Conservation (phyloP, 805 yeast species). For the Scheffersomyces stipitis region DNA sequence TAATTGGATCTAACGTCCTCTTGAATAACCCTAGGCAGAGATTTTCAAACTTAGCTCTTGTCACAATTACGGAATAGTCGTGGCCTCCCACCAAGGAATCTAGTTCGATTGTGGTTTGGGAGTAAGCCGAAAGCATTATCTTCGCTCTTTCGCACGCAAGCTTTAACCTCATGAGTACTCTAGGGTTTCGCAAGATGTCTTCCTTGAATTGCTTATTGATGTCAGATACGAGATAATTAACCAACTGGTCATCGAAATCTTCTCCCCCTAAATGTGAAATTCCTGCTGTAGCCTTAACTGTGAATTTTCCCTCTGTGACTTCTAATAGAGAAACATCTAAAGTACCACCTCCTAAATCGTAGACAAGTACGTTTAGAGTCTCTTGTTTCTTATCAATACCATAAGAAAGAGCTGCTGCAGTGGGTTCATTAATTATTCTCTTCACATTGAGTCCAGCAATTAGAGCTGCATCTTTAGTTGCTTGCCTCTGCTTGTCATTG, state of each 20-base stretch:
- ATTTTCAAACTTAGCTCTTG: slow-evolving; percentile 47
- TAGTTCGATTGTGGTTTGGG: slow-evolving; percentile 36
- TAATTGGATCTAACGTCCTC: slow-evolving; percentile 43
- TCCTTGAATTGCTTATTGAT: slow-evolving; percentile 42
- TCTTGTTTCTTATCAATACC: slow-evolving; percentile 54
- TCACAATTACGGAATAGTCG: slow-evolving; percentile 41
- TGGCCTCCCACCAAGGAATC: slow-evolving; percentile 46
- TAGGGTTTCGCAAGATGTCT: slow-evolving; percentile 36
- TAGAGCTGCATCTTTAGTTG: slow-evolving; percentile 87
- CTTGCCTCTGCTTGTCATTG: slow-evolving; percentile 90
- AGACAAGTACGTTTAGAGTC: slow-evolving; percentile 43
- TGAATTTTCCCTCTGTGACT: slow-evolving; percentile 44
- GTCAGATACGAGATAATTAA: slow-evolving; percentile 35
- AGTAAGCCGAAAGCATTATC: slow-evolving; percentile 44
- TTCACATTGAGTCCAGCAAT: slow-evolving; percentile 84
- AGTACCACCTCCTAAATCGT: slow-evolving; percentile 49
- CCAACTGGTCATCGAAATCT: slow-evolving; percentile 42
- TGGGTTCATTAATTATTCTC: slow-evolving; percentile 87
- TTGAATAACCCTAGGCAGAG: slow-evolving; percentile 40
- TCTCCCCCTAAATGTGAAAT: slow-evolving; percentile 49
- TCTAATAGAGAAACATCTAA: slow-evolving; percentile 27
- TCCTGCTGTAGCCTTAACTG: slow-evolving; percentile 45
- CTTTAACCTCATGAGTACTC: slow-evolving; percentile 42
- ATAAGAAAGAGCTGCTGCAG: slow-evolving; percentile 81
- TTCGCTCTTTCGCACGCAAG: slow-evolving; percentile 46